Evolutionary conservation across 495 filamentous ascomycete species (phyloP).

Genomic region (Neurospora pannonica): DNA sequence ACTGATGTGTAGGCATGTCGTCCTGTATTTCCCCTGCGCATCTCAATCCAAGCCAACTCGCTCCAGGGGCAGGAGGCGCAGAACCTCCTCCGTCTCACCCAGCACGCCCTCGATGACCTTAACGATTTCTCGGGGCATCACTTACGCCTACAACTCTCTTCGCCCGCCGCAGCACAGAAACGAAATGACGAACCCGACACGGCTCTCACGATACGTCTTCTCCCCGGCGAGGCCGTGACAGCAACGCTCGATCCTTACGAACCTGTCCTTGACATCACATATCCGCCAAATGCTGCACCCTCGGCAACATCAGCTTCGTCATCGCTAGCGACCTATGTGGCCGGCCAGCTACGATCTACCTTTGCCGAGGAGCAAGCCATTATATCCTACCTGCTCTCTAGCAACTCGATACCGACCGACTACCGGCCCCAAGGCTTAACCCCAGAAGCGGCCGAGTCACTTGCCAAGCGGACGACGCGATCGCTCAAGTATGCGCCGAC

Average conservation of each 20-base stretch:
- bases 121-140: slow-evolving; percentile 92
- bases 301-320: slow-evolving; percentile 60
- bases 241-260: slow-evolving; percentile 58
- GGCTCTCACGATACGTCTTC: slow-evolving; percentile 61
- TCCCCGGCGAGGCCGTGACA: slow-evolving; percentile 51
- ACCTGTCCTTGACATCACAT: slow-evolving; percentile 68
- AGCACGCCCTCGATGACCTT: slow-evolving; percentile 81
- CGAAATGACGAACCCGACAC: slow-evolving; percentile 32
- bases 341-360: slow-evolving; percentile 63
- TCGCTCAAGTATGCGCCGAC: slow-evolving; percentile 88
- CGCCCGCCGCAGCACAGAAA: slow-evolving; percentile 16
- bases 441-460: slow-evolving; percentile 32
- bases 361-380: slow-evolving; percentile 87
- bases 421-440: slow-evolving; percentile 33
- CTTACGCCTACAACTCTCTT: slow-evolving; percentile 61
- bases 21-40: slow-evolving; percentile 77
- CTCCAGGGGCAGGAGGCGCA: slow-evolving; percentile 62
- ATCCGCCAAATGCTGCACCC: slow-evolving; percentile 65
- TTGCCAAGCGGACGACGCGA: slow-evolving; percentile 55
- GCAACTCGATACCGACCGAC: slow-evolving; percentile 40
- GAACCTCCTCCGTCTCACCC: slow-evolving; percentile 70
- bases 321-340: slow-evolving; percentile 69
- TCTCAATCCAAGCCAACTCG: slow-evolving; percentile 63
- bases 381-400: slow-evolving; percentile 71
- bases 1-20: slow-evolving; percentile 56